These are phyloP conservation scores for Lippia alba DNA, from an alignment of 305 asterid genomes.

Conservation along the genomic window DNA sequence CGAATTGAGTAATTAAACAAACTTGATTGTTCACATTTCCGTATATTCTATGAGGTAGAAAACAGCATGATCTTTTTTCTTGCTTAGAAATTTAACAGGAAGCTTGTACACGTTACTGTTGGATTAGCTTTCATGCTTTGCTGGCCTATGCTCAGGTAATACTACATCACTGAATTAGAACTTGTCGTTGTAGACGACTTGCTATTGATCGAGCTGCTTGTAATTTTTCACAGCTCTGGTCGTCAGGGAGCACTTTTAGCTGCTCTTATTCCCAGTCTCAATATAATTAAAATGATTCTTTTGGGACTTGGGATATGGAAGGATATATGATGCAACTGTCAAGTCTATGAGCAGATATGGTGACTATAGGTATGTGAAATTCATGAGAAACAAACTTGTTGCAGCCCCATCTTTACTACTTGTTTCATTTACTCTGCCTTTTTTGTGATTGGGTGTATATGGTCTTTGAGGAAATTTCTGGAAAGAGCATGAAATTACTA, in stretches of 20 bases:
- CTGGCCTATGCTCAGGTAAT: conserved; percentile 98
- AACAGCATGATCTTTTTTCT: neutral
- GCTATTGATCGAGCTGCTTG: conserved; percentile 34
- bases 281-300: conserved; percentile 75
- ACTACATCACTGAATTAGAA: conserved; percentile 21
- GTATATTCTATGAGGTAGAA: too few species aligned
- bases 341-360: conserved; percentile 97
- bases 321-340: conserved; percentile 89
- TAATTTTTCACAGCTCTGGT: conserved; percentile 65
- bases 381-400: conserved; percentile 24
- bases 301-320: conserved; percentile 84
- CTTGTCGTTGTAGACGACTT: conserved; percentile 24
- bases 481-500: conserved; percentile 3
- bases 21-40: too few species aligned
- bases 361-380: conserved; percentile 64
- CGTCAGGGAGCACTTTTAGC: conserved; percentile 76
- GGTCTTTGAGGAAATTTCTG: neutral
- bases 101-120: conserved; percentile 80
- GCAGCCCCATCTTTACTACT: neutral
- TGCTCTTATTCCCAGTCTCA: conserved; percentile 70
- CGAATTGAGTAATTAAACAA: neutral
- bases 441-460: neutral
- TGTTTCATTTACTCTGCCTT: conserved; percentile 4
- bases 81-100: conserved; percentile 82
- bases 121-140: conserved; percentile 90